These are phyloP conservation scores for Cyclospora cayetanensis DNA, from an alignment of 169 alveolate species.

Conservation along the genomic window DNA sequence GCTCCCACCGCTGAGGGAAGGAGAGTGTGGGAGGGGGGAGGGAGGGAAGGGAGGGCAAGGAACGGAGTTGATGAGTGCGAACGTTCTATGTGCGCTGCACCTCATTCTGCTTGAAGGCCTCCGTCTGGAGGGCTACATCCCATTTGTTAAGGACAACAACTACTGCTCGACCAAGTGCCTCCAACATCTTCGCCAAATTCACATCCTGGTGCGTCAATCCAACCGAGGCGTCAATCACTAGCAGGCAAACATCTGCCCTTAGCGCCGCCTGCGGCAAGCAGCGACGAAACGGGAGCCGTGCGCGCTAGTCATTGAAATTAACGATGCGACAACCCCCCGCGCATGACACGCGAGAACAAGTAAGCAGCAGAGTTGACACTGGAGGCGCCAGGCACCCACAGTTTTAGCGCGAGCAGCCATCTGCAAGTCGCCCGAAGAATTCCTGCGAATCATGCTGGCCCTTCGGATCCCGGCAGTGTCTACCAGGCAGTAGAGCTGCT, in stretches of 20 bases:
- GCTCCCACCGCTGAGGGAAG: too few species aligned
- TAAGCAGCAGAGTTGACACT: not conserved
- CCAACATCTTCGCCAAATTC: not conserved
- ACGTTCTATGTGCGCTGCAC: too few species aligned
- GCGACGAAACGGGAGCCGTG: too few species aligned
- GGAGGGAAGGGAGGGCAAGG: too few species aligned
- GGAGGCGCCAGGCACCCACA: not conserved
- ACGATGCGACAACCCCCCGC: too few species aligned
- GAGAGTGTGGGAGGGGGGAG: too few species aligned
- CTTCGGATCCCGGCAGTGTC: constrained; percentile 63
- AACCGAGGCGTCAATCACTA: constrained; percentile 6
- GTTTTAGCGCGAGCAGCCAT: constrained; percentile 11
- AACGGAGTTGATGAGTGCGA: too few species aligned
- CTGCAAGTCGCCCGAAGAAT: not conserved
- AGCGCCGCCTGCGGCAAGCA: constrained; percentile 7
- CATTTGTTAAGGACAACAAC: constrained; percentile 30
- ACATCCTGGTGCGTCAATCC: constrained; percentile 23
- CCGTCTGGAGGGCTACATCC: not conserved
- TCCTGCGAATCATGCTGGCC: not conserved
- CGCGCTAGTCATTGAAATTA: too few species aligned
- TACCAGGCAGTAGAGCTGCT: constrained; percentile 26
- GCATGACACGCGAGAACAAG: too few species aligned
- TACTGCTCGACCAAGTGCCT: not conserved
- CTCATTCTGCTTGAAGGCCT: not conserved
- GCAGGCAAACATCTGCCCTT: constrained; percentile 44